Base-by-base conservation (phyloP, 768 basidiomycete species). In the Arthromyces matolae region DNA sequence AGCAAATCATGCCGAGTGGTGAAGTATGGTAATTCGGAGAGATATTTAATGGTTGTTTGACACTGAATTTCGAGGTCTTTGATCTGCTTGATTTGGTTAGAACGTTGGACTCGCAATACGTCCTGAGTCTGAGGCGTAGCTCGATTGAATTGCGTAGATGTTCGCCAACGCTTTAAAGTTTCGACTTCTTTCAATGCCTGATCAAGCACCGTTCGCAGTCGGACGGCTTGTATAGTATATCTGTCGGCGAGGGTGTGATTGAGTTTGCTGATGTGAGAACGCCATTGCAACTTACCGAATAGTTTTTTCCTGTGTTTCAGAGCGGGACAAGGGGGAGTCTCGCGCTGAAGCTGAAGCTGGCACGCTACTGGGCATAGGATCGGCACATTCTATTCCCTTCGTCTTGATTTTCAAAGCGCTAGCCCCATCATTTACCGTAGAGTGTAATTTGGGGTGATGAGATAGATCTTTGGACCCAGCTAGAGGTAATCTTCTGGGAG, bases 161-260 rank as follows among this genome's bases (percentile, higher is more conserved):
- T 44, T 27, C 65, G 67, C 10, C 63, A 61, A 20, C 51, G 51
- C 47, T 64, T 67, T 68, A 64, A 69, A 42, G 58, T 56, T 9
- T 60, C 60, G 20, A 60, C 52, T 8, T 65, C 59, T 3, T 44
- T 42, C 36, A 52, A 45, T 25, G 61, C 60, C 23, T 51, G 45
- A 18, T 52, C 47, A 5, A 57, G 45, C 12, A 66, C 56, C 5
- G 63, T 46, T 31, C 65, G 60, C 23, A 60, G 51, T 27, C 60
- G 50, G 12, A 68, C 58, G 8, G 61, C 63, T 48, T 63, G 58
- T 47, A 61, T 54, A 24, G 59, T 61, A 24, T 57, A 45, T 36
- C 69, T 71, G 35, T n/a, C n/a, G n/a, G n/a, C n/a, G n/a, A n/a
- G 13, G 36, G 16, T 41, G 36, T n/a, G 36, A 12, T 36, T 47